These are phyloP conservation scores for Solanum appendiculatum DNA, from an alignment of 257 asterid genomes.

Conservation along the genomic window DNA sequence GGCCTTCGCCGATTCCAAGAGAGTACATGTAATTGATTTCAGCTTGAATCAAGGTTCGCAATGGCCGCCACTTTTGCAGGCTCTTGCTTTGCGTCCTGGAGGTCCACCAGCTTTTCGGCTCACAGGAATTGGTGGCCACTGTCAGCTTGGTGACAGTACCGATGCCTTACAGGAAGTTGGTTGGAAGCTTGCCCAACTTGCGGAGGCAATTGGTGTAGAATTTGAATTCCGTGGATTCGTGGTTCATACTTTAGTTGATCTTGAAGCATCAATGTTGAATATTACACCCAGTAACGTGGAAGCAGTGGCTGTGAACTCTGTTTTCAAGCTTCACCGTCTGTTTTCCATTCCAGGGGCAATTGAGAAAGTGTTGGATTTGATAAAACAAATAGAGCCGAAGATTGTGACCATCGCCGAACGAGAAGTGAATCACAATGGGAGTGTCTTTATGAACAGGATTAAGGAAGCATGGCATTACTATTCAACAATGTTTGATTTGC, in stretches of 20 bases:
- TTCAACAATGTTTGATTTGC: background rate
- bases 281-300: background rate
- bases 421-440: background rate
- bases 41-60: no score
- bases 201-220: background rate
- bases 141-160: no score
- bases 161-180: no score
- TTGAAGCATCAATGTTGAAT: background rate
- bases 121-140: no score
- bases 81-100: no score
- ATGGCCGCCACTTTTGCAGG: no score
- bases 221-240: background rate
- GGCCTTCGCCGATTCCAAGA: no score
- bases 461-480: background rate
- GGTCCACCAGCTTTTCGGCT: no score
- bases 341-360: background rate
- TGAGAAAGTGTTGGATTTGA: background rate
- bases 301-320: background rate
- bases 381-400: background rate
- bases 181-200: no score
- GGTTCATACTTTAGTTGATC: background rate
- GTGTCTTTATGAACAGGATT: background rate
- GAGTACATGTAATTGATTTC: no score
- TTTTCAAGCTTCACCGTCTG: background rate
- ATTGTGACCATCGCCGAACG: background rate